phyloP scores from a whole-genome alignment of 2,329 filamentous ascomycete species.

The Gnomoniopsis smithogilvyi region DNA sequence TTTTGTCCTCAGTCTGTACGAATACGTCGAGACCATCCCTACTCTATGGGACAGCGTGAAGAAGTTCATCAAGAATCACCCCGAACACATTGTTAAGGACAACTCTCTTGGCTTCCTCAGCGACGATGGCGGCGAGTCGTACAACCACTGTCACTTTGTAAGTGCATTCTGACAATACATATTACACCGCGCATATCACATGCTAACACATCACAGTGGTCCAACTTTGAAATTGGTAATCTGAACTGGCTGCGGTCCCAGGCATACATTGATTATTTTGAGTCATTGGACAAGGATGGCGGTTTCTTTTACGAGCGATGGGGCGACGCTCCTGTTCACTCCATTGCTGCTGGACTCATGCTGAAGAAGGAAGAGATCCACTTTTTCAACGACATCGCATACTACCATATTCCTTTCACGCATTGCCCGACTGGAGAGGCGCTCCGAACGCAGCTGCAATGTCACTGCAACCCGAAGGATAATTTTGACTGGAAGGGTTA shows the following conservation, averaged over 20 bases:
- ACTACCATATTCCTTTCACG: slow-evolving; percentile 96
- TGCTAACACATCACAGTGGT: slow-evolving; percentile 63
- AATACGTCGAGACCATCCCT: slow-evolving; percentile 94
- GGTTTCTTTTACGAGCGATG: slow-evolving; percentile 99
- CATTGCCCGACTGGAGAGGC: slow-evolving; percentile 94
- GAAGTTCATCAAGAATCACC: slow-evolving; percentile 88
- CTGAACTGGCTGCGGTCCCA: slow-evolving; percentile 89
- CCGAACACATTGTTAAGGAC: slow-evolving; percentile 77
- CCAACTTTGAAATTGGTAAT: slow-evolving; percentile 96
- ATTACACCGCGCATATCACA: not conserved
- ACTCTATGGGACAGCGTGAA: slow-evolving; percentile 94
- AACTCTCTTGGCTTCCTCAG: slow-evolving; percentile 92
- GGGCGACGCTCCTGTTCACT: slow-evolving; percentile 97
- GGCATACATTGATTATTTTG: slow-evolving; percentile 88
- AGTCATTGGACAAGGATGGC: slow-evolving; percentile 81
- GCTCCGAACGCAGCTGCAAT: slow-evolving; percentile 77
- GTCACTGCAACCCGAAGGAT: slow-evolving; percentile 90
- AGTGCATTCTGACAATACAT: slow-evolving; percentile 32
- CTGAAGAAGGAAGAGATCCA: slow-evolving; percentile 92
- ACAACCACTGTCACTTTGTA: slow-evolving; percentile 98
- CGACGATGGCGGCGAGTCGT: slow-evolving; percentile 85
- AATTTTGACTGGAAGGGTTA: slow-evolving; percentile 99
- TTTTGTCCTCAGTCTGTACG: slow-evolving; percentile 92
- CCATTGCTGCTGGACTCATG: slow-evolving; percentile 86
- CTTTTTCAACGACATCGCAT: slow-evolving; percentile 98